Conservation (phyloP, 2,329 filamentous ascomycete genomes). For the Xylariaceae sp. region DNA sequence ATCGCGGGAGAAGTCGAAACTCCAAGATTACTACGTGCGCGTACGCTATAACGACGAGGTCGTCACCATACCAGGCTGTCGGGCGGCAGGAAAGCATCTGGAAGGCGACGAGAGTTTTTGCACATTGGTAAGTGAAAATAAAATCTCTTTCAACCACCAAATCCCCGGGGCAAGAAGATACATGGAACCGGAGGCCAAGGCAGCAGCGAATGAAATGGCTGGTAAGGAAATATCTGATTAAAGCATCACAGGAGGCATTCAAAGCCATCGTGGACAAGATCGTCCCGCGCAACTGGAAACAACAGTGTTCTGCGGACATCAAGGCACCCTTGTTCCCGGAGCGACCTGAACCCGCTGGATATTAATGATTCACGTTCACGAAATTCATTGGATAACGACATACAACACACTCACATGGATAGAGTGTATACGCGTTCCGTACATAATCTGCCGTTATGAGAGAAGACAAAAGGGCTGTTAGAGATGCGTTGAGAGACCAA, state of each 20-base stretch:
- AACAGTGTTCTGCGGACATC: slow-evolving; percentile 45
- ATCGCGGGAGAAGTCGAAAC: slow-evolving; percentile 49
- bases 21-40: slow-evolving; percentile 80
- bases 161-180: too few species aligned
- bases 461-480: too few species aligned
- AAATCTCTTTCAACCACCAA: background rate
- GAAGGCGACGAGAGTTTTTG: slow-evolving; percentile 85
- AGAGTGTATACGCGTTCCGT: too few species aligned
- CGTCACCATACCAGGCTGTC: slow-evolving; percentile 78
- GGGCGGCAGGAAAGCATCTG: slow-evolving; percentile 69
- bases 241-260: slow-evolving; percentile 63
- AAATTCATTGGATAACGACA: background rate
- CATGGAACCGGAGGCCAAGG: too few species aligned
- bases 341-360: slow-evolving; percentile 50
- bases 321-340: slow-evolving; percentile 41
- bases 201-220: background rate
- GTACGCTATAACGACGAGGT: slow-evolving; percentile 85
- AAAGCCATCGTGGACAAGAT: slow-evolving; percentile 89
- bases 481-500: too few species aligned
- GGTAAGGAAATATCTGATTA: background rate
- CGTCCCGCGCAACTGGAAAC: slow-evolving; percentile 72
- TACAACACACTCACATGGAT: background rate
- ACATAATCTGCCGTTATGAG: too few species aligned
- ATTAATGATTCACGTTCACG: slow-evolving; percentile 25
- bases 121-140: slow-evolving; percentile 59